Evolutionary conservation across 2,329 filamentous ascomycete genomes (phyloP).

Genomic region (Ophiocordyceps sinensis): DNA sequence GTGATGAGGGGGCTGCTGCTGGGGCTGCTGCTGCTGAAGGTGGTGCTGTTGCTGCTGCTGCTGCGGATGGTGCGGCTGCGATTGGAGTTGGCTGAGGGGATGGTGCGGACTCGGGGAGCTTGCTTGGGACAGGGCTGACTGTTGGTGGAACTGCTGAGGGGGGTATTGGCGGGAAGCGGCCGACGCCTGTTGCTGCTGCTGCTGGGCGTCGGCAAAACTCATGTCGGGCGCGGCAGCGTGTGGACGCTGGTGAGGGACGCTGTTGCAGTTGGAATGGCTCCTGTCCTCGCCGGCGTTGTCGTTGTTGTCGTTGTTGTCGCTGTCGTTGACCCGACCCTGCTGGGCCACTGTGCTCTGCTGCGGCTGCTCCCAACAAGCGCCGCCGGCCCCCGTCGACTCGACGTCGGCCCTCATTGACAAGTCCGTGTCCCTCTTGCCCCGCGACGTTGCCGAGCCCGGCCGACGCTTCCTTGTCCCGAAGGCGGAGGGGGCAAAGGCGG

Average conservation of each 20-base stretch:
- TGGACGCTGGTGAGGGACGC: background rate
- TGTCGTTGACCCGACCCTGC: background rate
- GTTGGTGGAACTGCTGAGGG: slow-evolving; percentile 1
- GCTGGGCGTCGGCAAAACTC: background rate
- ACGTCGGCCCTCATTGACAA: too few species aligned
- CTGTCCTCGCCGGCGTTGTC: background rate
- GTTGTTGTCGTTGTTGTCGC: too few species aligned
- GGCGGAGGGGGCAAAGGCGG: too few species aligned
- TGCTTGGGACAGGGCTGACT: background rate
- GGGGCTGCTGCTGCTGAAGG: slow-evolving; percentile 3
- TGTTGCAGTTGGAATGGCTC: background rate
- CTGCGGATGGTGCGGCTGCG: slow-evolving; percentile 4
- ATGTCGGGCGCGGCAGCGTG: background rate
- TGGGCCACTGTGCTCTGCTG: background rate
- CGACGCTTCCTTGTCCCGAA: too few species aligned
- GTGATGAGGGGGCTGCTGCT: slow-evolving; percentile 5
- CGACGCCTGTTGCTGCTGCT: slow-evolving; percentile 2
- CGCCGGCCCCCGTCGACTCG: too few species aligned
- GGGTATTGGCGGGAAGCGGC: slow-evolving; percentile 1
- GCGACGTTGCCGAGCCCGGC: too few species aligned
- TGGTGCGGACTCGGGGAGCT: slow-evolving; percentile 1
- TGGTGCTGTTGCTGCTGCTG: slow-evolving; percentile 8
- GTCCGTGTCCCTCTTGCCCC: too few species aligned
- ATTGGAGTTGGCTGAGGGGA: background rate
- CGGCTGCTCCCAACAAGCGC: background rate